Conservation (phyloP, 129 eudicot species). For the Chrysanthemum lavandulifolium region DNA sequence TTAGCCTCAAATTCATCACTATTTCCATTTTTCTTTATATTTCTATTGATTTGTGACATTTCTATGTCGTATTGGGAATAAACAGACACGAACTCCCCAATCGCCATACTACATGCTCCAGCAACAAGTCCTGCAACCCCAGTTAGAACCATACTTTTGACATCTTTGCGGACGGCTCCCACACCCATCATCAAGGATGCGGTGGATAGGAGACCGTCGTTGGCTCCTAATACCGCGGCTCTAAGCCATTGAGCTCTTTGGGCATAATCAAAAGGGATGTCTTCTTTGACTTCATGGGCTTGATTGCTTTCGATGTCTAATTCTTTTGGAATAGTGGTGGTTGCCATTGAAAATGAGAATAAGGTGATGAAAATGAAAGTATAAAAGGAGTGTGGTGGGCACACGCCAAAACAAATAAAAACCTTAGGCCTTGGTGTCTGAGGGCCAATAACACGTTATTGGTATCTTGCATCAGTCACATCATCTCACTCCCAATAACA, state of each 20-base stretch:
- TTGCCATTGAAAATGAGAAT: neutral
- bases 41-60: conserved; percentile 54
- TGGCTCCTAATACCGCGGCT: conserved; percentile 59
- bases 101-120: conserved; percentile 60
- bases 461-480: too few relatives aligned
- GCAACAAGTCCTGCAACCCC: conserved; percentile 60
- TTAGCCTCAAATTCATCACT: conserved; percentile 14
- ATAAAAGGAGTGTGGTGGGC: neutral
- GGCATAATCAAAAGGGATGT: conserved; percentile 9
- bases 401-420: neutral
- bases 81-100: conserved; percentile 59
- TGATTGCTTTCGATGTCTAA: neutral
- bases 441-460: too few relatives aligned
- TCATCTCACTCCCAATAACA: too few relatives aligned
- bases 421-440: too few relatives aligned
- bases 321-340: neutral
- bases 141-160: conserved; percentile 46
- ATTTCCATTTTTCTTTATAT: neutral
- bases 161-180: conserved; percentile 47
- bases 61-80: conserved; percentile 66
- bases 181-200: conserved; percentile 57
- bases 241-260: conserved; percentile 55
- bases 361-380: neutral
- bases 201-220: conserved; percentile 56
- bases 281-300: neutral